Percentiles rank a stretch among this genome's conserved stretches.
Evolutionary conservation across 129 eudicot genomes (phyloP).

Genomic region (Flaveria brownii): DNA sequence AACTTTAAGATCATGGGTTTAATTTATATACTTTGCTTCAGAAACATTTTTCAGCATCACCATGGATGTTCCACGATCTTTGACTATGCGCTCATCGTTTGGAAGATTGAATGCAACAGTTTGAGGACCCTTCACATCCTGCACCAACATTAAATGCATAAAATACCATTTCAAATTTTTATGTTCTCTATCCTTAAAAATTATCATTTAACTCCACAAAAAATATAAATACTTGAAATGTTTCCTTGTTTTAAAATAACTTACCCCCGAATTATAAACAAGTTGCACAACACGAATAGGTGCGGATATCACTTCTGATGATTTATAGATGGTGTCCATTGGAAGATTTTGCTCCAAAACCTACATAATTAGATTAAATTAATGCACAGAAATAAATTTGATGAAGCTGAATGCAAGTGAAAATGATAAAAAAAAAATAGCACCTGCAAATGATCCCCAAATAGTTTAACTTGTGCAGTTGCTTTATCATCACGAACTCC

Average conservation of each 20-base stretch:
- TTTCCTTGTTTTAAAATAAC: conserved; percentile 23
- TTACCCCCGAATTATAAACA: conserved; percentile 90
- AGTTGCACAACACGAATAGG: conserved; percentile 95
- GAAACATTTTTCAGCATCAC: conserved; percentile 98
- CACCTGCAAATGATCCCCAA: conserved; percentile 88
- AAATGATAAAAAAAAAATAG: conserved; percentile 4
- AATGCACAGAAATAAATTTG: background rate
- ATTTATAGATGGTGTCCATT: conserved; percentile 65
- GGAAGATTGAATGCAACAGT: conserved; percentile 97
- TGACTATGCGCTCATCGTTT: conserved; percentile 89
- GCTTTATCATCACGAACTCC: conserved; percentile 90
- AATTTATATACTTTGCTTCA: conserved; percentile 74
- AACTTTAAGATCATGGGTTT: conserved; percentile 21
- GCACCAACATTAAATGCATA: conserved; percentile 28
- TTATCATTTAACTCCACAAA: conserved; percentile 3
- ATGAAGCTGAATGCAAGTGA: conserved; percentile 9
- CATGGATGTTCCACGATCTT: conserved; percentile 95
- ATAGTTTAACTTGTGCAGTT: conserved; percentile 83
- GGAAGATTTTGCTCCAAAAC: conserved; percentile 98
- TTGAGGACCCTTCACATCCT: conserved; percentile 99
- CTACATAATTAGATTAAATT: conserved; percentile 34
- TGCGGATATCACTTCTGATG: conserved; percentile 72
- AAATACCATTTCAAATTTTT: background rate
- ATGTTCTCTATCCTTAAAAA: background rate
- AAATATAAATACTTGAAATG: background rate